Evolutionary conservation across 352 stramenopile species (phyloP).

Genomic region (Pythium aquatile): DNA sequence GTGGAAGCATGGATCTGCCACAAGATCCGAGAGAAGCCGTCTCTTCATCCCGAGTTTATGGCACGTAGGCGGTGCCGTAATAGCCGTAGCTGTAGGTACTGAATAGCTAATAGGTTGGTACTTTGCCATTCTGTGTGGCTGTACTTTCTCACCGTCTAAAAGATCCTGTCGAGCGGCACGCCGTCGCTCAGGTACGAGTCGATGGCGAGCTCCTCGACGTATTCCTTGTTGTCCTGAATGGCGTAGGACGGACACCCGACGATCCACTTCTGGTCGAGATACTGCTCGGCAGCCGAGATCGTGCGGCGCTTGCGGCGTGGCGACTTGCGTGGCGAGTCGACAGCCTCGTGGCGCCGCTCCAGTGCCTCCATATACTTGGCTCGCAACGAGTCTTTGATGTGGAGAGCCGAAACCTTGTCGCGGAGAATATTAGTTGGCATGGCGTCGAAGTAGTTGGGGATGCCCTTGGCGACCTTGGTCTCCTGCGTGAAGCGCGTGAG

Average conservation of each 20-base stretch:
- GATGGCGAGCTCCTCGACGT: conserved; percentile 71
- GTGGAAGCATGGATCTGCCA: no score
- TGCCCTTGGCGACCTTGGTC: conserved; percentile 47
- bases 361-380: conserved; percentile 51
- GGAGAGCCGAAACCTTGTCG: conserved; percentile 43
- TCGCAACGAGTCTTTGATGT: conserved; percentile 37
- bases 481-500: conserved; percentile 57
- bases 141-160: conserved; percentile 29
- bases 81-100: no score
- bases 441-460: conserved; percentile 87
- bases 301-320: conserved; percentile 36
- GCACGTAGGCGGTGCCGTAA: no score
- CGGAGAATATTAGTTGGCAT: conserved; percentile 60
- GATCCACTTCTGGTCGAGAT: conserved; percentile 59
- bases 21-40: no score
- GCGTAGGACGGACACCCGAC: conserved; percentile 72
- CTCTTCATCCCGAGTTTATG: background rate
- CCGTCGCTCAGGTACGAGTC: conserved; percentile 68
- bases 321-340: conserved; percentile 23
- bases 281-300: conserved; percentile 46
- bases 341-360: conserved; percentile 24
- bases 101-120: no score
- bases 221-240: conserved; percentile 82
- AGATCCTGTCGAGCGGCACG: conserved; percentile 62
- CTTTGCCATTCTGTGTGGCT: no score